Base-by-base conservation (phyloP, 768 basidiomycete species). In the Amanita subjunquillea region DNA sequence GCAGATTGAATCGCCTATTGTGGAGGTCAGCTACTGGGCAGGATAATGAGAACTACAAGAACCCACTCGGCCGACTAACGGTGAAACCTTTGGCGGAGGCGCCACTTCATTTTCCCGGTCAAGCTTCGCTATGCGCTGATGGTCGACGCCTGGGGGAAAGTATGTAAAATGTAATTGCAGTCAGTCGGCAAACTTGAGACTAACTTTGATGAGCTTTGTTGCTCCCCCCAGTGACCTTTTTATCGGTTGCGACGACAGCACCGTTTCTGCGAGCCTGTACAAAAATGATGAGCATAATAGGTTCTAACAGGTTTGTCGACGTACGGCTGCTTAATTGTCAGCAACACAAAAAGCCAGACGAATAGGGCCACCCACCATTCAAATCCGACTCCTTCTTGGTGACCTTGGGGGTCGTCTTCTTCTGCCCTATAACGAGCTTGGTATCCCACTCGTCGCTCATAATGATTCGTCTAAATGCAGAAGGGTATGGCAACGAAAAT, bases 71-170 rank as follows among this genome's bases (percentile, higher is more conserved):
- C 88, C 87, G 56, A 88, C 88, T 22, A 73, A 74, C 7, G 82
- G 74, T 2, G 75, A 65, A 57, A 97, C 71, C 70, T 91, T 95
- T 50, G 86, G 59, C 44, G 94, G 94, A 6, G 93, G 92, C 7
- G 92, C 91, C 22, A 95, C 92, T 62, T 95, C 93, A 66, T 97
- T 94, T 60, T 96, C 91, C 41, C 90, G 82, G 67, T 94, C 93
- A 40, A 97, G 83, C 63, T 94, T 94, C 23, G 88, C 92, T 64
- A 94, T 93, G 52, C 81, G 82, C 64, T 92, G 90, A 71, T 95
- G 91, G 69, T 97, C 93, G 57, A 90, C 88, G 34, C 88, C 91
- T 93, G 45, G 12, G 9, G 42, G 51, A 52, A 47, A 50, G 34
- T 27, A 39, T 15, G 23, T 27, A 23, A 42, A 13, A 10, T 30